Percentiles rank a stretch among this genome's conserved stretches.
phyloP scores from a whole-genome alignment of 768 basidiomycete genomes.

The Auriscalpium microsporum region DNA sequence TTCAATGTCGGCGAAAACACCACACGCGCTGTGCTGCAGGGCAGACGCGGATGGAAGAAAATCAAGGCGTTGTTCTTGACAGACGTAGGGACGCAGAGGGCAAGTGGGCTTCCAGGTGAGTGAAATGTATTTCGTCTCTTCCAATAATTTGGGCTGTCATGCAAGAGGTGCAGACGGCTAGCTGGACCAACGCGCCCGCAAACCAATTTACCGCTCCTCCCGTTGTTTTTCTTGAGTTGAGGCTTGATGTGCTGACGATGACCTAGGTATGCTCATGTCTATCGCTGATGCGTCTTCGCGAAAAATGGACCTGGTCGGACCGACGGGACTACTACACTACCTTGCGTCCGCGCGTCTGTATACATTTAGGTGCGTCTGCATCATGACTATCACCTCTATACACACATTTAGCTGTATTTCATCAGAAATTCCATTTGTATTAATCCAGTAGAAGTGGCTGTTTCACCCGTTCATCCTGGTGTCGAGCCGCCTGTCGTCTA shows the following conservation, averaged over 20 bases:
- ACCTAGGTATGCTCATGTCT: conserved; percentile 66
- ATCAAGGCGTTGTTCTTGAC: conserved; percentile 68
- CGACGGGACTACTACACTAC: conserved; percentile 61
- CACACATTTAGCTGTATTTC: neutral
- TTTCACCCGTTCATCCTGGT: conserved; percentile 16
- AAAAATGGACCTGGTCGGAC: conserved; percentile 58
- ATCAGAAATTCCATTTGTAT: conserved; percentile 45
- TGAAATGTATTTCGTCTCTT: neutral
- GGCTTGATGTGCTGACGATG: neutral
- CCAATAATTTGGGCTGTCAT: too few relatives aligned
- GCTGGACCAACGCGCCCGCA: too few relatives aligned
- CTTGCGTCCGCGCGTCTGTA: conserved; percentile 65
- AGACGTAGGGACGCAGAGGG: conserved; percentile 49
- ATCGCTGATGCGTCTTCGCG: conserved; percentile 62
- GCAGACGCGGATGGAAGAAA: conserved; percentile 54
- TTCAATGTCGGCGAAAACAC: conserved; percentile 86
- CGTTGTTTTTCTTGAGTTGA: too few relatives aligned
- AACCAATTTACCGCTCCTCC: too few relatives aligned
- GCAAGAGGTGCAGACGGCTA: too few relatives aligned
- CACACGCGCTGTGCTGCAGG: conserved; percentile 65
- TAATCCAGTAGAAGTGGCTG: conserved; percentile 34
- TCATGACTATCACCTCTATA: neutral
- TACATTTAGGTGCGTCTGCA: conserved; percentile 47
- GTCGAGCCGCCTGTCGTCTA: conserved; percentile 38
- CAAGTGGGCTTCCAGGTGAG: conserved; percentile 69